Percentiles rank a stretch among this genome's conserved stretches.
Evolutionary conservation across 2,329 filamentous ascomycete species (phyloP).

Genomic region (Venturiaceae sp.): DNA sequence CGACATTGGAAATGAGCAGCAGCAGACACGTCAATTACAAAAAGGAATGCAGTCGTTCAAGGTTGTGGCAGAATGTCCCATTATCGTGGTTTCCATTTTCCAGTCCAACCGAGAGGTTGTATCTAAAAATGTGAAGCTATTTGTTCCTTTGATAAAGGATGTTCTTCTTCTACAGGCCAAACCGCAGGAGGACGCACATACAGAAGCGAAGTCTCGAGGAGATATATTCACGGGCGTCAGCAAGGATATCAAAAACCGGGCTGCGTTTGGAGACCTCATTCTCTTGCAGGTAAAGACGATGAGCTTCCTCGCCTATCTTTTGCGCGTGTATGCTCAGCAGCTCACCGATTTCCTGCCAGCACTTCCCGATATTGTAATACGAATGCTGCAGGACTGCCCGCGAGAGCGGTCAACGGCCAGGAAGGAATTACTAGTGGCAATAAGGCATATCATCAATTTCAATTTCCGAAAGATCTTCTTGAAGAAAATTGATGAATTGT

Average conservation of each 20-base stretch:
- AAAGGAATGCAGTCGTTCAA: constrained; percentile 99
- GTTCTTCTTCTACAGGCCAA: constrained; percentile 83
- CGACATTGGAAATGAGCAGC: constrained; percentile 75
- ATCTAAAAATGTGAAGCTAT: constrained; percentile 74
- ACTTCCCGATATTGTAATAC: constrained; percentile 81
- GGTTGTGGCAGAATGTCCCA: constrained; percentile 92
- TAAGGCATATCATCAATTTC: constrained; percentile 98
- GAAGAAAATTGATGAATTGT: constrained; percentile 84
- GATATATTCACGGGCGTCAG: constrained; percentile 89
- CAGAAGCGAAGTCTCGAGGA: constrained; percentile 67
- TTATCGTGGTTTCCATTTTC: constrained; percentile 97
- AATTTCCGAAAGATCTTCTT: constrained; percentile 95
- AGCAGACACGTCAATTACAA: constrained; percentile 68
- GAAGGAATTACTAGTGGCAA: constrained; percentile 92
- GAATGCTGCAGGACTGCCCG: constrained; percentile 86
- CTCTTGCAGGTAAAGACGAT: constrained; percentile 98
- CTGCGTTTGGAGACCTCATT: constrained; percentile 94
- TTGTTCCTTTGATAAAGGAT: constrained; percentile 88
- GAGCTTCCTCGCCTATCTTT: constrained; percentile 91
- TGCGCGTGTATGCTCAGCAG: constrained; percentile 79
- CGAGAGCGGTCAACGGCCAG: constrained; percentile 86
- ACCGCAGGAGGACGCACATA: constrained; percentile 85
- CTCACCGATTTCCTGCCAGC: constrained; percentile 79
- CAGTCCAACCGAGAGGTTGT: constrained; percentile 81
- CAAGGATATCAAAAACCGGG: constrained; percentile 84